Evolutionary conservation across 2,329 filamentous ascomycete genomes (phyloP), one percentile per base, ranked within the genome.

Genomic region (Basipetospora chlamydospora): DNA sequence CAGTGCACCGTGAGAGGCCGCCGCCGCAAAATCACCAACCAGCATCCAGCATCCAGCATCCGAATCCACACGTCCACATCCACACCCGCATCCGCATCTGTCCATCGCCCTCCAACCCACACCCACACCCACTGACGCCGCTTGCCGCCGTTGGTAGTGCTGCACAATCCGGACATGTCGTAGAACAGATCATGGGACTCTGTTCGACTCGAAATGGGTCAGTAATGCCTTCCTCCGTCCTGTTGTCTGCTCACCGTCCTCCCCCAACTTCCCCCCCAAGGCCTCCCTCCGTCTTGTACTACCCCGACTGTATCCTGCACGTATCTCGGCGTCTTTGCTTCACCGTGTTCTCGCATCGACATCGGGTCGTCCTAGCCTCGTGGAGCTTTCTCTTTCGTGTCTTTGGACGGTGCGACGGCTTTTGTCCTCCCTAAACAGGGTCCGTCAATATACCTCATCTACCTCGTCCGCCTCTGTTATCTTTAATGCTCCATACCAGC

Each of bases 181-280:
- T 45, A 42, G 45, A 46, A 44, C 44, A 39, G 51, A 54, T 45
- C 49, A 55, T 55, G 53, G 48, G 52, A 49, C 43, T 51, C 42
- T 47, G 45, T 40, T 45, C 44, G 41, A 50, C 47, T 47, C 50
- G 45, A 55, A 49, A 55, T 55, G 52, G 52, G 52, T 55, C 44
- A 55, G 52, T 55, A 25, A 30, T 33, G 17, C 13, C 22, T 26
- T 31, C 35, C 28, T 33, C 26, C n/a, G n/a, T n/a, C n/a, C n/a
- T n/a, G n/a, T n/a, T n/a, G n/a, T n/a, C n/a, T n/a, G n/a, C 36
- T 26, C 29, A 35, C 16, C 39, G 38, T 30, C 23, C 35, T 42
- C 17, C 21, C 20, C 33, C 40, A 17, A 29, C 25, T 21, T 28
- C 38, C 23, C 23, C 39, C 25, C 34, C 41, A 21, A 17, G 41